A percentile compares a stretch with the other conserved stretches of the same genome.
Evolutionary conservation across 2,329 filamentous ascomycete species (phyloP).

Genomic region (Alternaria ventricosa): DNA sequence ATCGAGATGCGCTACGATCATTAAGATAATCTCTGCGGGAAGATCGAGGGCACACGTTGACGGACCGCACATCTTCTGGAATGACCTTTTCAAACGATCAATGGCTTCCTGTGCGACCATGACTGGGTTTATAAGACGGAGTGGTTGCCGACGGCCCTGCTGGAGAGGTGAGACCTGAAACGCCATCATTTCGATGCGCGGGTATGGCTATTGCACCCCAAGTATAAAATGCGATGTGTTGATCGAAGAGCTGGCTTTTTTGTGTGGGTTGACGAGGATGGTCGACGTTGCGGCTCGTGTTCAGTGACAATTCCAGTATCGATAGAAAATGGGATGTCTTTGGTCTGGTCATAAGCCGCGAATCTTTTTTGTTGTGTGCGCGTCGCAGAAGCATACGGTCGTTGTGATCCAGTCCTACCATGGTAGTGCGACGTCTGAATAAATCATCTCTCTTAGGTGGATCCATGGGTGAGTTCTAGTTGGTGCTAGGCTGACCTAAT

Average conservation of each 20-base stretch:
- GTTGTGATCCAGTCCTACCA: neutral
- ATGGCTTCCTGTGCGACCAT: neutral
- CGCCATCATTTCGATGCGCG: neutral
- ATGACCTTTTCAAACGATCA: slow-evolving; percentile 1
- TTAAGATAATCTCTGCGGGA: slow-evolving; percentile 24
- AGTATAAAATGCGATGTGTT: neutral
- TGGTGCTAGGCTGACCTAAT: neutral
- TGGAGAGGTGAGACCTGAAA: neutral
- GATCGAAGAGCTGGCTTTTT: neutral
- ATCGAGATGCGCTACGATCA: slow-evolving; percentile 21
- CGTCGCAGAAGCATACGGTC: neutral
- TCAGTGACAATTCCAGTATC: neutral
- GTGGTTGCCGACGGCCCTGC: neutral
- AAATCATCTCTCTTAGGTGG: neutral
- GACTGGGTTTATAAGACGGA: neutral
- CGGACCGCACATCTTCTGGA: slow-evolving; percentile 3
- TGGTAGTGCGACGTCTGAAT: neutral
- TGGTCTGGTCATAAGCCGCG: neutral
- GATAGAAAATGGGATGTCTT: neutral
- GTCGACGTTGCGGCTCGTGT: neutral
- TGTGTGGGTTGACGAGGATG: neutral
- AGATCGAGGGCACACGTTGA: slow-evolving; percentile 16
- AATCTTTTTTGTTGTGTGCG: neutral
- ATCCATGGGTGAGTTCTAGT: neutral
- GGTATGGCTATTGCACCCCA: neutral